Evolutionary conservation across 495 filamentous ascomycete genomes (phyloP).

Genomic region (Chaetomium cochliodes): DNA sequence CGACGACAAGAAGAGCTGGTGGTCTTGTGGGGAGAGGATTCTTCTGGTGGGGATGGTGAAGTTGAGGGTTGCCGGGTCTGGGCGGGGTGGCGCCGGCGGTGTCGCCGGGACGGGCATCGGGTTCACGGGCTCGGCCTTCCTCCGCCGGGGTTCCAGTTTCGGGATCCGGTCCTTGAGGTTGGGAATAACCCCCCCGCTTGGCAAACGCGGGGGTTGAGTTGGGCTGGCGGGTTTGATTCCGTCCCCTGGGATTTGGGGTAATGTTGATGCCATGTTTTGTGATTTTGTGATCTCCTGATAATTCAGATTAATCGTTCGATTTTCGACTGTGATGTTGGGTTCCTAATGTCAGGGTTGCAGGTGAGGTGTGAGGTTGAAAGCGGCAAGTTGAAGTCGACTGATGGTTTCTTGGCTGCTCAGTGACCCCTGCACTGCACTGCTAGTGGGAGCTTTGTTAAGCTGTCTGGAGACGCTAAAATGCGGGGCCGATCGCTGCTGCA

Average conservation of each 20-base stretch:
- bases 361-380: constrained; percentile 1
- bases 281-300: neutral
- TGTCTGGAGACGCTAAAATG: constrained; percentile 25
- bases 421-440: constrained; percentile 20
- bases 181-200: constrained; percentile 41
- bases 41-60: constrained; percentile 69
- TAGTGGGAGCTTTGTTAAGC: constrained; percentile 6
- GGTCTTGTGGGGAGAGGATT: constrained; percentile 77
- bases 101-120: constrained; percentile 69
- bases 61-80: constrained; percentile 57
- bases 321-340: neutral
- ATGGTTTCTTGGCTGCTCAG: constrained; percentile 1
- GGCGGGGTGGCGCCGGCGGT: constrained; percentile 67
- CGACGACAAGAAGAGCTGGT: constrained; percentile 75
- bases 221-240: neutral
- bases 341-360: neutral
- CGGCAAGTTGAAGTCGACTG: constrained; percentile 7
- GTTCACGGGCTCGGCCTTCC: constrained; percentile 52
- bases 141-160: constrained; percentile 64
- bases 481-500: constrained; percentile 24
- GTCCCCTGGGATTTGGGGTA: constrained; percentile 2
- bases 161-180: constrained; percentile 63
- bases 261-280: constrained; percentile 17
- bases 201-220: neutral
- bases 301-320: neutral